Base-by-base conservation (phyloP, 129 eudicot species). In the Pseudognaphalium luteoalbum region DNA sequence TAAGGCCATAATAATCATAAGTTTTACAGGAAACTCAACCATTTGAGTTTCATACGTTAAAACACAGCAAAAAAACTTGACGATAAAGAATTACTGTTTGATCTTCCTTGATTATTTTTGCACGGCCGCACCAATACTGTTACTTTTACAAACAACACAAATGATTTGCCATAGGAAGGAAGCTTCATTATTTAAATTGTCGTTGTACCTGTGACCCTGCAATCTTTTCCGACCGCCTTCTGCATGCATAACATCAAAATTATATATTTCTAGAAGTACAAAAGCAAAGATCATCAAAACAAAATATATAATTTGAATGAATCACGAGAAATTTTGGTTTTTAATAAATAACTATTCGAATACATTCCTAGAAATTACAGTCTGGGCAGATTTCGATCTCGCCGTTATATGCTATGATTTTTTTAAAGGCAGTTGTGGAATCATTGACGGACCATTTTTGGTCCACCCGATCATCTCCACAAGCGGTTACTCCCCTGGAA, bases 121-220 rank as follows among this genome's bases (percentile, higher is more conserved):
- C 28, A 25, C 28, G 28, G 28, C 70, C 76, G 59, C 51, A 6
- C 59, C 12, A 69, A 77, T 57, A 77, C 62, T 17, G 32, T 76
- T 67, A 76, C 74, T 34, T 33, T 74, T 68, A 76, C 73, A 76
- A 68, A 68, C 58, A 66, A 66, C 73, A 66, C 73, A 54, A 47
- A 32, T 17, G 19, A 61, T 20, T 33, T 22, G 51, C 34, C 50
- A 52, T 32, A 33, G 19, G 47, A 39, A 39, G 12, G 76, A 56
- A 56, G 52, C 76, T 2, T 54, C 51, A 19, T 12, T 11, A 29
- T 19, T 4, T 56, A 15, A 33, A 72, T 35, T 4, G 30, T 21
- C 11, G 52, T 56, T 17, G 33, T 52, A 11, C 50, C 7, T n/a
- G 30, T 39, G 33, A 54, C 76, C 29, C 50, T 29, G 29, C 66